phyloP scores from a whole-genome alignment of 2,329 filamentous ascomycete species.

The Cladobotryum protrusum region DNA sequence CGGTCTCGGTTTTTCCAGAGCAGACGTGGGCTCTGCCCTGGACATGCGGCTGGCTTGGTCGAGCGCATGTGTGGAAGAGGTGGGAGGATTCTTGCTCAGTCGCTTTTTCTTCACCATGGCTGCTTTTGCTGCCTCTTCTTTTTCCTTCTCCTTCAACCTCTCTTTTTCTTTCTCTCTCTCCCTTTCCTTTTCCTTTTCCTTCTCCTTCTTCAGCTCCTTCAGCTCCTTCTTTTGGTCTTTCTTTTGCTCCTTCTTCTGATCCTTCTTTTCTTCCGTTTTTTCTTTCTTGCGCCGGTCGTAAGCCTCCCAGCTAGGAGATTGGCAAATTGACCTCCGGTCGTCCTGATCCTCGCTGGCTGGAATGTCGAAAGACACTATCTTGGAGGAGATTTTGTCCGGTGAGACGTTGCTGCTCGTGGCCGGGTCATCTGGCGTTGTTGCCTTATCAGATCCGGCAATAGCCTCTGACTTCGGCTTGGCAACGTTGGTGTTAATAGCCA shows the following conservation, averaged over 20 bases:
- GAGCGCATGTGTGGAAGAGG: slow-evolving; percentile 14
- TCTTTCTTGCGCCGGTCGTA: slow-evolving; percentile 49
- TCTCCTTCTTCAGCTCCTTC: slow-evolving; percentile 13
- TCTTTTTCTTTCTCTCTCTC: slow-evolving; percentile 1
- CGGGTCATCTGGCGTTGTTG: slow-evolving; percentile 7
- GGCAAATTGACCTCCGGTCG: slow-evolving; percentile 41
- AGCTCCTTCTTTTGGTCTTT: slow-evolving; percentile 19
- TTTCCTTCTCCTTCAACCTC: slow-evolving; percentile 4
- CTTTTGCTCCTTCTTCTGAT: slow-evolving; percentile 31
- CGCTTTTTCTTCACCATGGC: slow-evolving; percentile 22
- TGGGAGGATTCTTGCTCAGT: slow-evolving; percentile 26
- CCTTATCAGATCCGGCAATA: slow-evolving; percentile 8
- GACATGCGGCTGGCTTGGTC: slow-evolving; percentile 14
- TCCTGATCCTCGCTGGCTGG: slow-evolving; percentile 25
- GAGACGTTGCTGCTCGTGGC: slow-evolving; percentile 8
- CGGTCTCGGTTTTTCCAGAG: slow-evolving; percentile 15
- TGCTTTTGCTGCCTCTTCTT: slow-evolving; percentile 16
- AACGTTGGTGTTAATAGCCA: slow-evolving; percentile 13
- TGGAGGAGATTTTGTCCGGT: slow-evolving; percentile 18
- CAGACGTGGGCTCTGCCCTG: slow-evolving; percentile 11
- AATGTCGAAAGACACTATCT: slow-evolving; percentile 26
- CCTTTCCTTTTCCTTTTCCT: slow-evolving; percentile 13
- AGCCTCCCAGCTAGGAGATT: slow-evolving; percentile 57
- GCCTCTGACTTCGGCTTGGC: slow-evolving; percentile 7
- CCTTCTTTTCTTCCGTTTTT: slow-evolving; percentile 45